Evolutionary conservation across 2,329 filamentous ascomycete species (phyloP), one percentile per base, ranked within the genome.

Genomic region (Aspergillus uvarum): DNA sequence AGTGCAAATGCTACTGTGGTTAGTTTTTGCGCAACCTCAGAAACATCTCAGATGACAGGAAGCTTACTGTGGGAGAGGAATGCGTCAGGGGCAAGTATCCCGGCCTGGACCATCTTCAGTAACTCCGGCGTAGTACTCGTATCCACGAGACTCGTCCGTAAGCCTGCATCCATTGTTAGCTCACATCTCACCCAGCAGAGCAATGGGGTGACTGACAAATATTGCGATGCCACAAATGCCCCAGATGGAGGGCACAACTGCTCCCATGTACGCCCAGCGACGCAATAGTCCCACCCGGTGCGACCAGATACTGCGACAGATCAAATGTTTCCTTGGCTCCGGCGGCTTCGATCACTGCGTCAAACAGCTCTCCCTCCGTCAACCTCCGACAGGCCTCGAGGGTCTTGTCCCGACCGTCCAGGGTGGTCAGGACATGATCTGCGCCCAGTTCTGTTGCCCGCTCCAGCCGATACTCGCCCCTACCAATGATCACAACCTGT

Each of bases 201-300:
- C 1, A 31, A 16, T 10, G 50, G 47, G 3, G 48, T 10, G 53
- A 54, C 21, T 32, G 47, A 82, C 80, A 73, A 50, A 85, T 82
- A 64, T 85, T 85, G 61, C 78, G 77, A 59, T 78, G 73, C 84
- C 84, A 87, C 7, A 86, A 72, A 47, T 75, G 77, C 59, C 86
- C 80, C n/a, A 87, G 74, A 50, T 83, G 79, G 47, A 86, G 70
- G 57, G 81, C 74, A 0, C 80, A 83, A 52, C 79, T 80, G 19
- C 72, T 77, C 0, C 84, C 84, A 65, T 86, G 83, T 6, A 87
- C 84, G 5, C 84, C 84, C 2, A 86, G 77, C 66, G 86, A 86
- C 4, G 84, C 84, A 63, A 87, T 80, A 1, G 76, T 74, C 4
- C 83, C 84, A 1, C 83, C 84, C 0, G 80, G 73, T 0, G 80